Evolutionary conservation across 345 rosid genomes (phyloP), one percentile per base, ranked within the genome.

Genomic region (Syzygium aqueum): DNA sequence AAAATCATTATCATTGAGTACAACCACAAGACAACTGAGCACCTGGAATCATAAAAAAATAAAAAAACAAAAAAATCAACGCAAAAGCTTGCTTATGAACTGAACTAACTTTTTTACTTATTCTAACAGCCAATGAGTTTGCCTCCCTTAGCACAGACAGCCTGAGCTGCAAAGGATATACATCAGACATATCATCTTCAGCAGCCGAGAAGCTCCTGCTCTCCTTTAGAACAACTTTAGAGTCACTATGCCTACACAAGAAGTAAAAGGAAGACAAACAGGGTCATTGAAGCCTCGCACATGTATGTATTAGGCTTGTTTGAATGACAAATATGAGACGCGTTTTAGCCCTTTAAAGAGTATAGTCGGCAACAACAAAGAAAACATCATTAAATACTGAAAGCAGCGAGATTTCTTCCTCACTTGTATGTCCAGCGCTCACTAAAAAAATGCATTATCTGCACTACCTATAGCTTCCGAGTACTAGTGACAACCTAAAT

Each of bases 181-280:
- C 99, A 93, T 96, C 99, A 22, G 95, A 94, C 93, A 95, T 93
- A 90, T 96, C 98, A 92, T 95, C 98, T 91, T 95, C 98, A 53
- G 97, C 95, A 88, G 95, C 94, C 13, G 93, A 92, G 90, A 95
- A 94, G 90, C 92, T 91, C 92, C 91, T 95, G n/a, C 94, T 91
- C 83, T 91, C 89, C 95, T 91, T 96, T 85, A 92, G 88, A 51
- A 93, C 92, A 92, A 89, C 92, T 92, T 94, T 97, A 87, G 96
- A 90, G 88, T 95, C 93, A 73, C 93, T 96, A 87, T 97, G 97
- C 99, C 99, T 96, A 85, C 85, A 87, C 67, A 80, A 21, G 84
- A 51, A 33, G 22, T 85, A 86, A 77, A 85, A 89, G 86, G 28
- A 91, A 77, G 63, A 88, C 54, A 61, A 61, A 78, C 85, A 25